These are phyloP conservation scores for Crithidia expoeki DNA, from an alignment of 208 protist species.

Conservation along the genomic window DNA sequence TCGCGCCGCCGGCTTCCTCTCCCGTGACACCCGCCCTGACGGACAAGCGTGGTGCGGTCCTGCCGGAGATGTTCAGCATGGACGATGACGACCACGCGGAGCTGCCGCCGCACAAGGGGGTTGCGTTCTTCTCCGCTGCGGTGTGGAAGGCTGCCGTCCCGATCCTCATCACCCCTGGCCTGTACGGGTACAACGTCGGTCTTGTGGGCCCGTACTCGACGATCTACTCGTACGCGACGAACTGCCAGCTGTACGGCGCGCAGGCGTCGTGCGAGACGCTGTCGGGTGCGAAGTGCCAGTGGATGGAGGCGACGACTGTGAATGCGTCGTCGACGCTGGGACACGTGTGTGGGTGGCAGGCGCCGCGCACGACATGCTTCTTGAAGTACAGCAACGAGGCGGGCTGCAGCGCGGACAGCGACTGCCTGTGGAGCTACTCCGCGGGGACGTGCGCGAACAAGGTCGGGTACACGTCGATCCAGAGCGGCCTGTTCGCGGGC, in stretches of 20 bases:
- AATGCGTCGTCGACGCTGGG: constrained; percentile 10
- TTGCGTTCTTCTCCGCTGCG: background rate
- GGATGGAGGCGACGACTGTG: constrained; percentile 20
- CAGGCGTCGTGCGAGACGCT: constrained; percentile 34
- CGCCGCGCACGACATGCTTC: constrained; percentile 40
- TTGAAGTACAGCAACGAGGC: constrained; percentile 32
- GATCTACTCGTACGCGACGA: constrained; percentile 43
- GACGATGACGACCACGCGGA: background rate
- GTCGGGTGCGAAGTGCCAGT: constrained; percentile 32
- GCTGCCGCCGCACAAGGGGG: background rate
- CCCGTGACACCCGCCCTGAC: background rate
- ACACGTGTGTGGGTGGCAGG: constrained; percentile 34
- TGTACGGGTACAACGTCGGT: constrained; percentile 58
- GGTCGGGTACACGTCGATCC: constrained; percentile 44
- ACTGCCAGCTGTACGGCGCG: constrained; percentile 50
- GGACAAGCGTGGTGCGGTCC: constrained; percentile 1
- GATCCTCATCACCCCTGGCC: constrained; percentile 22
- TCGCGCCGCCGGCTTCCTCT: background rate
- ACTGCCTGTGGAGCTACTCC: constrained; percentile 49
- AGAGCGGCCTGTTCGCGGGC: constrained; percentile 59
- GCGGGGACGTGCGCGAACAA: constrained; percentile 35
- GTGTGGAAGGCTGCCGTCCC: constrained; percentile 33
- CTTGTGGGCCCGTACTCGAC: constrained; percentile 46
- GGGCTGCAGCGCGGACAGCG: constrained; percentile 17
- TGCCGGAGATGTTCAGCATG: background rate